Conservation (phyloP, 371 early-diverging fungal genomes). For the Mortierella sp. region DNA sequence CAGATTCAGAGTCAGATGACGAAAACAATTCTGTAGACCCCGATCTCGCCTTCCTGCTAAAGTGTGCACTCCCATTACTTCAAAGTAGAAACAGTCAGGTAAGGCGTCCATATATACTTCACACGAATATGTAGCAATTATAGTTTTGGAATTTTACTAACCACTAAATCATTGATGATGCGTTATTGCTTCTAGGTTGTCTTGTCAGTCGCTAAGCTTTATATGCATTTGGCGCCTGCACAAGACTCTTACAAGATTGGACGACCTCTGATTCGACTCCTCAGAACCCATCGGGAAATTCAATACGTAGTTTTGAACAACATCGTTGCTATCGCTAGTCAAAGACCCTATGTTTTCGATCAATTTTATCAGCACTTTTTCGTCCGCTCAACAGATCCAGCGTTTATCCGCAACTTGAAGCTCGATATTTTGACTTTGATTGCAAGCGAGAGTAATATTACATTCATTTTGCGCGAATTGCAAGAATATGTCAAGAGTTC, state of each 20-base stretch:
- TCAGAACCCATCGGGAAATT: slow-evolving; percentile 80
- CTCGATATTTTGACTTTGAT: slow-evolving; percentile 85
- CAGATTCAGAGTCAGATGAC: slow-evolving; percentile 44
- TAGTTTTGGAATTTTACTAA: too few species aligned
- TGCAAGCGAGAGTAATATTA: slow-evolving; percentile 72
- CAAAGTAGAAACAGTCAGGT: slow-evolving; percentile 90
- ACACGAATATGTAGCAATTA: too few species aligned
- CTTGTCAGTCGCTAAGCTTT: slow-evolving; percentile 78
- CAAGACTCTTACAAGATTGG: slow-evolving; percentile 72
- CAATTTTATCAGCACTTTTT: slow-evolving; percentile 84
- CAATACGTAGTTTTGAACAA: slow-evolving; percentile 85
- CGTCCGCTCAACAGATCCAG: slow-evolving; percentile 83
- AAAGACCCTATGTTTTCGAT: slow-evolving; percentile 79
- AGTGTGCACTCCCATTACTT: slow-evolving; percentile 81
- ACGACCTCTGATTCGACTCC: slow-evolving; percentile 82
- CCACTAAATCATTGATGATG: too few species aligned
- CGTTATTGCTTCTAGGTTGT: slow-evolving; percentile 72
- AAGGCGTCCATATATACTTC: slow-evolving; percentile 9
- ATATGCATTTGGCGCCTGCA: slow-evolving; percentile 81
- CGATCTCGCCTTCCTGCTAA: slow-evolving; percentile 83
- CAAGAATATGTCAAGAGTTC: slow-evolving; percentile 82
- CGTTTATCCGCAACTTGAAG: slow-evolving; percentile 84
- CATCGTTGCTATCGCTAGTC: slow-evolving; percentile 79
- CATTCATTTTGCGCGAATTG: slow-evolving; percentile 55
- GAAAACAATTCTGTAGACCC: slow-evolving; percentile 67